Base-by-base conservation (phyloP, 2,329 filamentous ascomycete species). In the Apiospora marii region DNA sequence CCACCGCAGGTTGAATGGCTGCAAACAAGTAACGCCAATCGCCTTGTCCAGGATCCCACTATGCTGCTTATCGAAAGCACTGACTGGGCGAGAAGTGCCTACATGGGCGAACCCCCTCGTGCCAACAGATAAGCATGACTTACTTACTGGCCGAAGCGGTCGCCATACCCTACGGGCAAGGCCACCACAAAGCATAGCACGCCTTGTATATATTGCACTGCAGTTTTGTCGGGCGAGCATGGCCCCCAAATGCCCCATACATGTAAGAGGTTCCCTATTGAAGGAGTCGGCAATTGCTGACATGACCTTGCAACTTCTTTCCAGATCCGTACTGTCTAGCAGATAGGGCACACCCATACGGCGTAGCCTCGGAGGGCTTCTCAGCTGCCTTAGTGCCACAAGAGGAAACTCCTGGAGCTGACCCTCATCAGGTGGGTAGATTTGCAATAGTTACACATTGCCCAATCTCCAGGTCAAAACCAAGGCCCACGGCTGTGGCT, bases 261-360 rank as follows among this genome's bases (percentile, higher is more conserved):
- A 6, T n/a, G 58, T 24, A 13, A 64, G 30, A n/a, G 14, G 19
- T 41, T 41, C 30, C 13, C 19, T 22, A 13, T 61, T 22, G 34
- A 64, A 64, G 58, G 30, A 64, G 41, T 34, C 34, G 58, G 58
- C 58, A 64, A n/a, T 41, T 64, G 34, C 58, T 64, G 58, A 41
- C 58, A 64, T 41, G 58, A 13, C 34, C 22, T 64, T 64, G 58
- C 58, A 41, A 64, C 34, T 64, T 64, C 58, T 41, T 22, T 16
- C 58, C 19, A 41, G 58, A 64, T 64, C 30, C 34, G 58, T 64
- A 41, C 58, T 41, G 58, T 41, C 58, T 64, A 64, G 58, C 58
- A 64, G 34, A 64, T 64, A 64, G 58, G 30, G 34, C 58, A 64
- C 58, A 64, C 58, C 58, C 58, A 64, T 41, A 64, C 58, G 58